Base-by-base conservation (phyloP, 768 basidiomycete genomes). In the Mycena galericulata region DNA sequence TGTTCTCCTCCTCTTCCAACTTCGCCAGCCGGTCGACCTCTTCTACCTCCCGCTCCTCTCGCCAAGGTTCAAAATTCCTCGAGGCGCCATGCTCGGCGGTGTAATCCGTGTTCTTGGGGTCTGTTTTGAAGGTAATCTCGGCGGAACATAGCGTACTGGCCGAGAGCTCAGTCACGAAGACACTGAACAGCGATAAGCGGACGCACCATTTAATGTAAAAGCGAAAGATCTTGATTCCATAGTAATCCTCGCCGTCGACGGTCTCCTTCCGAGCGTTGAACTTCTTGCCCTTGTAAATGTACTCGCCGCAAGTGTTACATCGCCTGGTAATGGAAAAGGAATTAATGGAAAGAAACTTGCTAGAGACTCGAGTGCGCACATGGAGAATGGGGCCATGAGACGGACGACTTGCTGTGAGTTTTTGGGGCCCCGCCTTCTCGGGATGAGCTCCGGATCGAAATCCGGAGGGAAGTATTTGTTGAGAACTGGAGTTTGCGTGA, bases 231-330 rank as follows among this genome's bases (percentile, higher is more conserved):
- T 98, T 98, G 85, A 99, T 99, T 9, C 97, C 97, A 84, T 94
- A 95, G 75, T 99, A 99, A 72, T 98, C 96, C 77, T 99, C 97
- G 0, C 94, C 96, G 1, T 96, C 92, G 11, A 98, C 98, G 0
- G 97, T 99, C 83, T 99, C 98, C 78, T 99, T 99, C 54, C 97
- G 88, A 7, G 98, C 98, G 74, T 99, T 99, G 85, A 99, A 99
- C 81, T 99, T 99, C 85, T 99, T 99, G 51, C 98, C 98, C 79
- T 99, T 98, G 82, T 98, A 97, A 61, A 99, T 93, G 75, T 99
- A 99, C 82, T 99, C 98, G 53, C 97, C 98, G 74, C 98, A 99
- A 4, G 95, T 95, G 74, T 96, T 97, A 75, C 92, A 93, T 73
- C 94, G 90, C 93, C 94, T 95, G 49, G 32, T 27, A 51, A 32